Conservation (phyloP, 257 asterid species). For the Pogostemon cablin region DNA sequence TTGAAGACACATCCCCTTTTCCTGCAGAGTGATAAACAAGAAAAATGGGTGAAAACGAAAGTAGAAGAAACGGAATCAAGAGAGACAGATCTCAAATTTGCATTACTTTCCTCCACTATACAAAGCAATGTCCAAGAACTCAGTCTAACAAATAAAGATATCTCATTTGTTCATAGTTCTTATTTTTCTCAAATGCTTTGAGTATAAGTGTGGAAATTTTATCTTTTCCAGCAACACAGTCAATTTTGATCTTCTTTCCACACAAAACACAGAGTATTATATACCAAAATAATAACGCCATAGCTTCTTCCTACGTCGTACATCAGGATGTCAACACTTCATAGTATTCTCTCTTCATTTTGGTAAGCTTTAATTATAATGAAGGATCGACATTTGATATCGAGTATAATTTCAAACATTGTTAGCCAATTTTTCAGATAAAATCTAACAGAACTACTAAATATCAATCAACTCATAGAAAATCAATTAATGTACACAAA, state of each 20-base stretch:
- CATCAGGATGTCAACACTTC: background rate
- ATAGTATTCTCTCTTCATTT: background rate
- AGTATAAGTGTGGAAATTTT: background rate
- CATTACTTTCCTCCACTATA: background rate
- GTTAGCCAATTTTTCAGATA: constrained; percentile 4
- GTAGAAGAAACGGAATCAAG: background rate
- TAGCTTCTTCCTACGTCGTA: background rate
- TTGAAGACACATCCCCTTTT: constrained; percentile 7
- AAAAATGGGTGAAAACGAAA: background rate
- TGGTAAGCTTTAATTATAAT: background rate
- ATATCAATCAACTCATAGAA: constrained; percentile 1
- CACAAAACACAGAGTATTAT: background rate
- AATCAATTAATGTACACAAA: background rate
- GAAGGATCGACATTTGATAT: background rate
- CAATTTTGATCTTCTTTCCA: background rate
- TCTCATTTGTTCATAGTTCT: background rate
- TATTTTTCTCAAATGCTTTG: background rate
- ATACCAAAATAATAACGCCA: background rate
- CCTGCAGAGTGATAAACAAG: constrained; percentile 31
- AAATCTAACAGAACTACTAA: background rate
- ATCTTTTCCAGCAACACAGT: background rate
- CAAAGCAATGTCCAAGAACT: constrained; percentile 2
- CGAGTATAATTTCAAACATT: background rate
- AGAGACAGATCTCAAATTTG: constrained; percentile 2
- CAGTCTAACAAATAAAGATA: background rate